Evolutionary conservation across 345 rosid species (phyloP).

Genomic region (Physaria fendleri): DNA sequence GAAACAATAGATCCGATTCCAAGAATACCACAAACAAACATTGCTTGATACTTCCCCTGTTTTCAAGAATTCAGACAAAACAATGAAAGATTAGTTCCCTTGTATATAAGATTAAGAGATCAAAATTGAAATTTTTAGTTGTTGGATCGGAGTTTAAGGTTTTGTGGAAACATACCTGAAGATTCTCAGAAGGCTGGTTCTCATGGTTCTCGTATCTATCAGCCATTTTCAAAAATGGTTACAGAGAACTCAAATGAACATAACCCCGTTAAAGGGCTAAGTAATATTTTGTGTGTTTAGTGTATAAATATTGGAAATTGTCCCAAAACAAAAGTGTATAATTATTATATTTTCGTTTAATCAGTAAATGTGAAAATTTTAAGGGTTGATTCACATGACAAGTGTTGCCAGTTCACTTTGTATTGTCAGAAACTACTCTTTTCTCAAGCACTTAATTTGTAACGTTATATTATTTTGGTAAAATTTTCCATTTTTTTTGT

Average conservation of each 20-base stretch:
- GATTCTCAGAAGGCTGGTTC: slow-evolving; percentile 21
- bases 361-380: too few relatives aligned
- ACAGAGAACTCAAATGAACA: slow-evolving; percentile 54
- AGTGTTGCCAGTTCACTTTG: too few relatives aligned
- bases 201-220: slow-evolving; percentile 4
- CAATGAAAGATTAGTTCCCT: too few relatives aligned
- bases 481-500: too few relatives aligned
- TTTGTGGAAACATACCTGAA: slow-evolving; percentile 16
- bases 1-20: slow-evolving; percentile 73
- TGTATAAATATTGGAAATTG: too few relatives aligned
- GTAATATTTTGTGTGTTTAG: neutral
- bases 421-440: too few relatives aligned
- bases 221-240: slow-evolving; percentile 6
- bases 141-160: neutral
- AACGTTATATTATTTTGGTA: too few relatives aligned
- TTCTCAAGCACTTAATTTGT: too few relatives aligned
- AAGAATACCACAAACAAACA: slow-evolving; percentile 63
- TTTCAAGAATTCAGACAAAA: too few relatives aligned
- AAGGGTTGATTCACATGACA: too few relatives aligned
- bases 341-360: too few relatives aligned
- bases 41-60: slow-evolving; percentile 65
- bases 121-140: neutral
- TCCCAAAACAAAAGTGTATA: too few relatives aligned
- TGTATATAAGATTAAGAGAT: neutral
- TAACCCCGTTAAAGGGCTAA: slow-evolving; percentile 50